phyloP scores from a whole-genome alignment of 2,329 filamentous ascomycete genomes.

The Colletotrichum lindemuthianum region DNA sequence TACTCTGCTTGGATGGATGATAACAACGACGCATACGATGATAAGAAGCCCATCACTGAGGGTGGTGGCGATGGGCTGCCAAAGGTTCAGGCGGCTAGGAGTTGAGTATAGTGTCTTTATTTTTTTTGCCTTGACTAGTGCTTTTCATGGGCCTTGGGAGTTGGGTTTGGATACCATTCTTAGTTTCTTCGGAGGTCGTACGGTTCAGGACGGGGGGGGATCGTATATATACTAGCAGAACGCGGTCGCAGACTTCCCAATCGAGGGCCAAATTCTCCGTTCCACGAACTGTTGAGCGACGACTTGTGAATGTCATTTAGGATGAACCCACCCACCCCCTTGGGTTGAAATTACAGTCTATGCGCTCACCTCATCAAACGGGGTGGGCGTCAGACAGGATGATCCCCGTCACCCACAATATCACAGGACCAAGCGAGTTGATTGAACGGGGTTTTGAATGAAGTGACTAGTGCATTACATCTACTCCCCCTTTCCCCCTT shows the following conservation, averaged over 20 bases:
- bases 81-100: background rate
- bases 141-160: background rate
- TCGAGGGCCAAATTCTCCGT: too few relatives aligned
- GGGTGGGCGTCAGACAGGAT: background rate
- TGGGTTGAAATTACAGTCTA: too few relatives aligned
- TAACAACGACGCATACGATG: slow-evolving; percentile 13
- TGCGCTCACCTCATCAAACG: too few relatives aligned
- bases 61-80: background rate
- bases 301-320: too few relatives aligned
- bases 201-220: too few relatives aligned
- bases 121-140: background rate
- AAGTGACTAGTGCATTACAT: too few relatives aligned
- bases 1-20: slow-evolving; percentile 49
- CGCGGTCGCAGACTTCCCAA: too few relatives aligned
- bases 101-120: background rate
- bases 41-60: slow-evolving; percentile 5
- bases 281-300: too few relatives aligned
- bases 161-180: background rate
- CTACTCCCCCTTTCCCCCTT: too few relatives aligned
- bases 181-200: background rate
- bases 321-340: too few relatives aligned
- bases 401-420: background rate
- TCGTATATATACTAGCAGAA: too few relatives aligned
- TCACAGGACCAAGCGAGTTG: background rate
- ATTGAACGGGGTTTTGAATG: too few relatives aligned